phyloP scores from a whole-genome alignment of 2,329 filamentous ascomycete genomes.

The Magnaporthiopsis poae region DNA sequence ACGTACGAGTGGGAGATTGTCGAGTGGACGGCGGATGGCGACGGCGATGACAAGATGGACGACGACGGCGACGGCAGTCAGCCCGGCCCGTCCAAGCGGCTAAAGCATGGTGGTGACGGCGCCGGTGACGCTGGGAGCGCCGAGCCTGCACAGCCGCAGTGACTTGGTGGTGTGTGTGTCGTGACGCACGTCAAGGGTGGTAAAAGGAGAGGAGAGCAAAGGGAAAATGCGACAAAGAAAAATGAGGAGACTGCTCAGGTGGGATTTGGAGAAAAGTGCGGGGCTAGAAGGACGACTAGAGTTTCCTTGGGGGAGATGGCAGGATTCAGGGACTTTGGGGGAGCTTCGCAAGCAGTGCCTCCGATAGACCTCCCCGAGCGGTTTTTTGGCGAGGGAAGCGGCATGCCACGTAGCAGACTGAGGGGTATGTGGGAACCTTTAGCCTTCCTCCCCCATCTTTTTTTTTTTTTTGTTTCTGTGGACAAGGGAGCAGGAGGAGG shows the following conservation, averaged over 20 bases:
- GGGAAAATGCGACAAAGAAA: too few species aligned
- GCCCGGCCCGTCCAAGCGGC: conserved; percentile 36
- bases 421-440: not conserved
- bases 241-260: not conserved
- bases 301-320: not conserved
- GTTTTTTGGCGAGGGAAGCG: not conserved
- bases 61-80: conserved; percentile 17
- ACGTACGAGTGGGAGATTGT: conserved; percentile 75
- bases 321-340: not conserved
- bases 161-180: not conserved
- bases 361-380: not conserved
- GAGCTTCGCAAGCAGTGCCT: not conserved
- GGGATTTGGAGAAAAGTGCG: not conserved
- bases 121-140: conserved; percentile 10
- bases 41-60: conserved; percentile 17
- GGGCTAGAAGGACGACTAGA: not conserved
- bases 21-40: conserved; percentile 51
- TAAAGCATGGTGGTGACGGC: conserved; percentile 37
- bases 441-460: not conserved
- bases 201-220: not conserved
- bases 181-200: too few species aligned
- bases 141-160: not conserved
- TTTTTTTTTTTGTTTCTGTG: not conserved
- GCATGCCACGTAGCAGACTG: not conserved
- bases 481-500: not conserved